phyloP scores from a whole-genome alignment of 768 basidiomycete genomes.

The Lactarius indigo region DNA sequence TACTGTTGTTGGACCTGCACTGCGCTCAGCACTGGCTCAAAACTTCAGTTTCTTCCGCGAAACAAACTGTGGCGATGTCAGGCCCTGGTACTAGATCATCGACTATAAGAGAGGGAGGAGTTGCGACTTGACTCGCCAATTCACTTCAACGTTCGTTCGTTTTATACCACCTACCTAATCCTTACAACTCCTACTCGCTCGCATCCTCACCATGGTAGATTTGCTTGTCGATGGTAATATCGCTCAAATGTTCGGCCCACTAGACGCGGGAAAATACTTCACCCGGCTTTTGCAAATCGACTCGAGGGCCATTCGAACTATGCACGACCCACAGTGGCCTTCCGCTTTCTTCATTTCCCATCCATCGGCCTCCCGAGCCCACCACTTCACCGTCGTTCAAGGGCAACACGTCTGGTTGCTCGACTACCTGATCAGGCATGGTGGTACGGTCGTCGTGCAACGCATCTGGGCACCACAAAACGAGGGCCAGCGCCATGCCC shows the following conservation, averaged over 20 bases:
- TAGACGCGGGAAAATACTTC: background rate
- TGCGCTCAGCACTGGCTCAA: background rate
- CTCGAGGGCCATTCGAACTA: background rate
- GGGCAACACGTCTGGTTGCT: background rate
- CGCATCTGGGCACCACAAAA: slow-evolving; percentile 8
- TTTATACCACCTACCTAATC: background rate
- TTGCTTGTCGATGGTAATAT: slow-evolving; percentile 5
- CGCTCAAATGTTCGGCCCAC: slow-evolving; percentile 9
- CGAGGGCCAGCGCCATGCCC: background rate
- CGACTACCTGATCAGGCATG: background rate
- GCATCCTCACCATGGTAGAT: background rate
- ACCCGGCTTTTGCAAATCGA: background rate
- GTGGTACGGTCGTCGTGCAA: slow-evolving; percentile 13
- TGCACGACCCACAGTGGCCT: background rate
- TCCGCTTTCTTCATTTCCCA: slow-evolving; percentile 7
- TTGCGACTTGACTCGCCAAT: background rate
- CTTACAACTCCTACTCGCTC: background rate
- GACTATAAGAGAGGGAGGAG: background rate
- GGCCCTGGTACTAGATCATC: background rate
- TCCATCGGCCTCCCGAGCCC: background rate
- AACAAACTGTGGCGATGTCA: background rate
- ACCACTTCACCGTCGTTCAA: background rate
- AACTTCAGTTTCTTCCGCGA: background rate
- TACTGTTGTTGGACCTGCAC: background rate
- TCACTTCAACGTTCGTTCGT: background rate